These are phyloP conservation scores for Aspergillus spinulosporus DNA, from an alignment of 2,329 filamentous ascomycete species.

Conservation along the genomic window DNA sequence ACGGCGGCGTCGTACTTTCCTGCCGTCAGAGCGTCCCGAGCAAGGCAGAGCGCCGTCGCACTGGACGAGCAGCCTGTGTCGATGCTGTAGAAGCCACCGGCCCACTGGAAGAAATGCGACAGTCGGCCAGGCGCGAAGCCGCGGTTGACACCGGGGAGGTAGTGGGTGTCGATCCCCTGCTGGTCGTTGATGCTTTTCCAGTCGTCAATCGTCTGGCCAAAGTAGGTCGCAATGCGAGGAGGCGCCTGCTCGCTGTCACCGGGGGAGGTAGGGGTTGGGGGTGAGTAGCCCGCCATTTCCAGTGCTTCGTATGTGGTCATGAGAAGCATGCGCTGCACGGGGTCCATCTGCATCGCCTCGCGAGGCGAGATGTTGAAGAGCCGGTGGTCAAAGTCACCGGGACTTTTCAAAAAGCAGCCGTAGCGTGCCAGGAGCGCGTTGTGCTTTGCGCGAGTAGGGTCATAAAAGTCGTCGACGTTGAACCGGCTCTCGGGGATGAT, in stretches of 20 bases:
- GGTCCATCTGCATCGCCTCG: slow-evolving; percentile 71
- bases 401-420: slow-evolving; percentile 70
- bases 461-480: slow-evolving; percentile 64
- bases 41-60: slow-evolving; percentile 68
- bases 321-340: slow-evolving; percentile 51
- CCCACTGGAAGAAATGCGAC: slow-evolving; percentile 75
- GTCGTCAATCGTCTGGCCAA: slow-evolving; percentile 71
- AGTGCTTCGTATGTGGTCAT: slow-evolving; percentile 70
- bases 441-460: slow-evolving; percentile 65
- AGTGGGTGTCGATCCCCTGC: slow-evolving; percentile 69
- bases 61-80: slow-evolving; percentile 77
- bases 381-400: slow-evolving; percentile 68
- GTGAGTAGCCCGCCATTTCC: slow-evolving; percentile 21
- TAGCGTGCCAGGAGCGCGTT: slow-evolving; percentile 72
- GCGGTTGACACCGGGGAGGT: slow-evolving; percentile 61
- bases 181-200: slow-evolving; percentile 66
- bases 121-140: slow-evolving; percentile 65
- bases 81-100: slow-evolving; percentile 67
- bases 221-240: slow-evolving; percentile 68
- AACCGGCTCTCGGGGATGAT: slow-evolving; percentile 65
- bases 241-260: slow-evolving; percentile 54
- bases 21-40: slow-evolving; percentile 69
- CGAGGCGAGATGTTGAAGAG: slow-evolving; percentile 79
- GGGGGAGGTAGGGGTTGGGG: slow-evolving; percentile 54
- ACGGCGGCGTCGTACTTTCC: slow-evolving; percentile 77